Evolutionary conservation across 1,284 basidiomycete genomes (phyloP).

Genomic region (Nidula niveotomentosa): DNA sequence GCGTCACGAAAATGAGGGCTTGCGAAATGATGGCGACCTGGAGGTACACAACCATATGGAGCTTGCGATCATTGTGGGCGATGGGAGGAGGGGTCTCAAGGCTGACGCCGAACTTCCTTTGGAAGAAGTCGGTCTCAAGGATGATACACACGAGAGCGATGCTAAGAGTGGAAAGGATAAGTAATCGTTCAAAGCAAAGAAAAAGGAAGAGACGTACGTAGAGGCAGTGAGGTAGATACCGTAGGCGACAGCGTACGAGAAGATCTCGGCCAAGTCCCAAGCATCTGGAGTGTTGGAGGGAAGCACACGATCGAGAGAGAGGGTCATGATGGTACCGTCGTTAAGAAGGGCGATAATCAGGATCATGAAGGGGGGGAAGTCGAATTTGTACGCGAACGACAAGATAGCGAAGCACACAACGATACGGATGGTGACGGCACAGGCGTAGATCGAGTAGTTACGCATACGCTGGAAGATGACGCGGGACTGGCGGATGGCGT

Average conservation of each 20-base stretch:
- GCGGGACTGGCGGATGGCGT: slow-evolving; percentile 92
- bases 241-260: slow-evolving; percentile 92
- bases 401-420: slow-evolving; percentile 96
- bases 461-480: slow-evolving; percentile 97
- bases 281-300: slow-evolving; percentile 89
- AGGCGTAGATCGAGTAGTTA: slow-evolving; percentile 91
- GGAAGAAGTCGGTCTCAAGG: slow-evolving; percentile 88
- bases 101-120: slow-evolving; percentile 78
- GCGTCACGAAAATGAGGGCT: slow-evolving; percentile 95
- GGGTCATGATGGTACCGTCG: slow-evolving; percentile 98
- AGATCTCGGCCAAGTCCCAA: slow-evolving; percentile 96
- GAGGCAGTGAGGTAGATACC: slow-evolving; percentile 91
- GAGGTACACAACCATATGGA: slow-evolving; percentile 83
- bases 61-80: slow-evolving; percentile 71
- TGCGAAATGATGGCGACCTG: slow-evolving; percentile 98
- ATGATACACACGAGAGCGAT: slow-evolving; percentile 83
- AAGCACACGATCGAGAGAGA: slow-evolving; percentile 94
- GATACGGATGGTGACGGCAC: slow-evolving; percentile 96
- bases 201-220: slow-evolving; percentile 53
- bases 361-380: slow-evolving; percentile 99
- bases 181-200: neutral
- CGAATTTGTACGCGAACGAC: slow-evolving; percentile 94
- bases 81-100: slow-evolving; percentile 46
- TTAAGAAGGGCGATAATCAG: slow-evolving; percentile 96
- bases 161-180: slow-evolving; percentile 29